Percentiles rank a stretch among this genome's conserved stretches.
Evolutionary conservation across 2,329 filamentous ascomycete genomes (phyloP).

Genomic region (Alternaria hordeiaustralica): DNA sequence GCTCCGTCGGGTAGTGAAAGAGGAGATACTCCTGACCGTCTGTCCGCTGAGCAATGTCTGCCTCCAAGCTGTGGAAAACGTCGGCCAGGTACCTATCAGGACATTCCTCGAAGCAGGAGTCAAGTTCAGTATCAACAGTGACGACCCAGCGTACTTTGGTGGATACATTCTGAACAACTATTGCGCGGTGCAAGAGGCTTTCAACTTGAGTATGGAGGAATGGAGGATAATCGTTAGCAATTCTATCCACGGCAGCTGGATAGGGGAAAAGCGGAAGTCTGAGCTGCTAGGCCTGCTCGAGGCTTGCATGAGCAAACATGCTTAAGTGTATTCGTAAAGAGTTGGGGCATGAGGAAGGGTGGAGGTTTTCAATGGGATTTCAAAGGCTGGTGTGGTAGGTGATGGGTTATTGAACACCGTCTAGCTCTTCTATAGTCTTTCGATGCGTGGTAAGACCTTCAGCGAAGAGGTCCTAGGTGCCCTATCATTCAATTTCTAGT

Average conservation of each 20-base stretch:
- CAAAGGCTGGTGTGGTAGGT: background rate
- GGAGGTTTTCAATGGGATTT: background rate
- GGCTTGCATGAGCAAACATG: slow-evolving; percentile 20
- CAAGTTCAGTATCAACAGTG: slow-evolving; percentile 73
- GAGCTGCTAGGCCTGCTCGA: slow-evolving; percentile 55
- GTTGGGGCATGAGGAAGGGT: too few species aligned
- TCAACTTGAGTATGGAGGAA: slow-evolving; percentile 66
- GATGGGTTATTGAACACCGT: background rate
- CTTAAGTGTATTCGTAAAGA: background rate
- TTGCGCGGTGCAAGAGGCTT: slow-evolving; percentile 76
- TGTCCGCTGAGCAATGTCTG: slow-evolving; percentile 80
- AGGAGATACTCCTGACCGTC: slow-evolving; percentile 69
- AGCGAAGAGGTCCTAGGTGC: background rate
- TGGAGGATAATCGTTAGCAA: slow-evolving; percentile 70
- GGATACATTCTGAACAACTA: slow-evolving; percentile 79
- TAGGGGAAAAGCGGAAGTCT: slow-evolving; percentile 66
- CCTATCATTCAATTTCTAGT: background rate
- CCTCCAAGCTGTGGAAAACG: slow-evolving; percentile 58
- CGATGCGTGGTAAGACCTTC: background rate
- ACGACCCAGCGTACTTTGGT: slow-evolving; percentile 61
- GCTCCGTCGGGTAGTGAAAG: slow-evolving; percentile 63
- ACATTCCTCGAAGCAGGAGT: slow-evolving; percentile 69
- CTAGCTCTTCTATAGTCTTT: background rate
- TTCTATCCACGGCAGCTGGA: slow-evolving; percentile 74
- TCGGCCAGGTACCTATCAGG: slow-evolving; percentile 62